Evolutionary conservation across 2,329 filamentous ascomycete species (phyloP).

Genomic region (Xylariaceae sp.): DNA sequence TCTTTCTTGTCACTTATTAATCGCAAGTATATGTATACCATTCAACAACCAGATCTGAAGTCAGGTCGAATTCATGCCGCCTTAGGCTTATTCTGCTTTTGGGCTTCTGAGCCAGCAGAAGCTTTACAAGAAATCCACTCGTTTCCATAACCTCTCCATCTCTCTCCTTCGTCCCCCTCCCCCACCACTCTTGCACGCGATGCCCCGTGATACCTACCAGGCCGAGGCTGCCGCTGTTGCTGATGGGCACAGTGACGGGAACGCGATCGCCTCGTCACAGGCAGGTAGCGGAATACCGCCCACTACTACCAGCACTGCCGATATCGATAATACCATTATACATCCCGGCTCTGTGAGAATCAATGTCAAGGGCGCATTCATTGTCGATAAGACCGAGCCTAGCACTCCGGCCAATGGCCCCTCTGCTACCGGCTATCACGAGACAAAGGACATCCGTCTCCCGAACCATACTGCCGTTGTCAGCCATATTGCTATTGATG

Average conservation of each 20-base stretch:
- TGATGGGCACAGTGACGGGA: slow-evolving; percentile 17
- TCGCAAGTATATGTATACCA: neutral
- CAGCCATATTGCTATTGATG: slow-evolving; percentile 95
- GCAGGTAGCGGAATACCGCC: slow-evolving; percentile 36
- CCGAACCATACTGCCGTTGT: slow-evolving; percentile 95
- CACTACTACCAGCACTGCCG: slow-evolving; percentile 53
- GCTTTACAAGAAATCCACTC: slow-evolving; percentile 6
- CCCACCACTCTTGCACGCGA: slow-evolving; percentile 7
- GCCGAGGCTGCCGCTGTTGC: slow-evolving; percentile 24
- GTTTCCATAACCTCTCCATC: neutral
- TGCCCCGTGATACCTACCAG: slow-evolving; percentile 22
- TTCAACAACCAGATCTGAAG: slow-evolving; percentile 1
- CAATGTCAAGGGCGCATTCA: slow-evolving; percentile 95
- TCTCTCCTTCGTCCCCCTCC: neutral
- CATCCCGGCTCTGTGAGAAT: slow-evolving; percentile 80
- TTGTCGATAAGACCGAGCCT: slow-evolving; percentile 79
- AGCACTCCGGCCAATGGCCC: slow-evolving; percentile 49
- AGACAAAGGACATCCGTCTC: slow-evolving; percentile 91
- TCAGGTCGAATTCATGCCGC: slow-evolving; percentile 24
- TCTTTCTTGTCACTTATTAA: too few relatives aligned
- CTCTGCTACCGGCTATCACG: slow-evolving; percentile 53
- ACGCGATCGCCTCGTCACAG: slow-evolving; percentile 8
- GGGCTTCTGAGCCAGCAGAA: slow-evolving; percentile 25
- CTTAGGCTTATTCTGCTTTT: slow-evolving; percentile 12
- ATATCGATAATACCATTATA: slow-evolving; percentile 63